phyloP scores from a whole-genome alignment of 305 asterid species.

The Fraxinus nigra region DNA sequence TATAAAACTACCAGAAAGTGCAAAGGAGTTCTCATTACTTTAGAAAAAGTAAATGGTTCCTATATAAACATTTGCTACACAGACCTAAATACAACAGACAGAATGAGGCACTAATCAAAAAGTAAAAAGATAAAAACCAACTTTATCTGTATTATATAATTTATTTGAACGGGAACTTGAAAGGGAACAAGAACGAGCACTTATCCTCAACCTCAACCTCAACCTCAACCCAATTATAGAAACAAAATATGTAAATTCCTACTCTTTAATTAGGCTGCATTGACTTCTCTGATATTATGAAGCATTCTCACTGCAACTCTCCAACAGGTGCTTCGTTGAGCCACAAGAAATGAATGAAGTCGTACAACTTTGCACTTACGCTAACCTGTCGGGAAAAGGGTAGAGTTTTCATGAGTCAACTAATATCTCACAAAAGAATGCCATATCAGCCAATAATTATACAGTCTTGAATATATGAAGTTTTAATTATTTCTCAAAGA shows the following conservation, averaged over 20 bases:
- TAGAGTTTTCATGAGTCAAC: not conserved
- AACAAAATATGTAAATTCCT: not conserved
- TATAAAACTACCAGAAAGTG: not conserved
- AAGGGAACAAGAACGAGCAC: not conserved
- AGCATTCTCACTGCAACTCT: slow-evolving; percentile 60
- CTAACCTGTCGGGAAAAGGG: slow-evolving; percentile 62
- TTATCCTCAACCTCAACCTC: not conserved
- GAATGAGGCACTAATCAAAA: not conserved
- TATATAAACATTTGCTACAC: not conserved
- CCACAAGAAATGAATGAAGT: slow-evolving; percentile 97
- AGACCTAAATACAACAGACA: not conserved
- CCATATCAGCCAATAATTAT: not conserved
- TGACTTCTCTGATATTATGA: not conserved
- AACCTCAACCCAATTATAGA: not conserved
- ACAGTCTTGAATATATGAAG: not conserved
- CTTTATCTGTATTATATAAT: not conserved
- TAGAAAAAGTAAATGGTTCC: not conserved
- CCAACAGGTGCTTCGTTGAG: slow-evolving; percentile 98
- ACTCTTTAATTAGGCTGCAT: not conserved
- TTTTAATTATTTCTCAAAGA: not conserved
- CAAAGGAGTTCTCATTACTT: not conserved
- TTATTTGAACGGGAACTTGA: not conserved
- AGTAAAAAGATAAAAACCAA: not conserved
- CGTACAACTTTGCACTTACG: slow-evolving; percentile 87
- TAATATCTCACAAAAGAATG: not conserved